Evolutionary conservation across 257 asterid genomes (phyloP), one percentile per base, ranked within the genome.

Genomic region (Solanum okadae): DNA sequence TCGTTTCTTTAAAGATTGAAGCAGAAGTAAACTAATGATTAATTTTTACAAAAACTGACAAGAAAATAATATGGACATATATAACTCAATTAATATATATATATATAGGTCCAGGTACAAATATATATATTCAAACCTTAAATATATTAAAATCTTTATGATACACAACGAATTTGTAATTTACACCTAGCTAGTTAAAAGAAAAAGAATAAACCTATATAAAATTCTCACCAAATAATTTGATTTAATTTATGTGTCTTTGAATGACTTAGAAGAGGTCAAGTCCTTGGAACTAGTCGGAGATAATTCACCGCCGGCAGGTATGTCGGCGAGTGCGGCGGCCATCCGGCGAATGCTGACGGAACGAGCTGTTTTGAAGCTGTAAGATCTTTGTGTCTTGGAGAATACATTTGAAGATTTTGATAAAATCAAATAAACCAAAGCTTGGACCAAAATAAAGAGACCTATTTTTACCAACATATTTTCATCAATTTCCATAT

Each of bases 291-390:
- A 11, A 22, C 4, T 22, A 0, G 95, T 31, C 1, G 95, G 94
- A 59, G 96, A 92, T 15, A 89, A 59, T 18, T 93, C 96, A 33
- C 94, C 91, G 14, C 90, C 94, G 14, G 95, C 94, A 8, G 98
- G 98, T 59, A 94, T n/a, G 87, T 94, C 98, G 0, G 93, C 92
- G 1, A 95, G 91, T 0, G 91, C 88, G 31, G 98, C 94, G 27
- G 94, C 93, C 93, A 96, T 91, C 52, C 98, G 95, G 42, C 98
- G 96, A 89, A 95, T 92, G 90, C 97, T 94, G 81, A 94, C 85
- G 2, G 94, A 90, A 3, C 98, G 93, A 52, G 92, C 95, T 0
- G 92, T 85, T 90, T 92, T 94, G 93, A 95, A 94, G 91, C 94
- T 94, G 89, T 91, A 83, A 1, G 98, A 92, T 37, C 93, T 90